Evolutionary conservation across 106 monocot species (phyloP).

Genomic region (Xerophyta viscosa): DNA sequence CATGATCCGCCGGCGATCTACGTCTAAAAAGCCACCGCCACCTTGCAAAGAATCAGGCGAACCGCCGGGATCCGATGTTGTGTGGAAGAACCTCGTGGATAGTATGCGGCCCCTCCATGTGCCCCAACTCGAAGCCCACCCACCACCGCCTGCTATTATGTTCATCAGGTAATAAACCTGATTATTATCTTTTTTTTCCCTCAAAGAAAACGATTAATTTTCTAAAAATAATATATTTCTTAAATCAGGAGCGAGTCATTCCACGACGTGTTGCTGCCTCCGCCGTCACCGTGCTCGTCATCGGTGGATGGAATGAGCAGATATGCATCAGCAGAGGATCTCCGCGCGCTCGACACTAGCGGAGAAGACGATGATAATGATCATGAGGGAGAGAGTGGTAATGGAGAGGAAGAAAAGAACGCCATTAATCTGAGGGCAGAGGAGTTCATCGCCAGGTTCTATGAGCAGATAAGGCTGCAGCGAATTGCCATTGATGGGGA

Average conservation of each 20-base stretch:
- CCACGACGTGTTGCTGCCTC: slow-evolving; percentile 10
- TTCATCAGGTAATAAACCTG: no score
- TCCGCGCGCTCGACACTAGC: slow-evolving; percentile 12
- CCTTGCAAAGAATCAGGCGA: background rate
- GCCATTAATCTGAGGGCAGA: slow-evolving; percentile 33
- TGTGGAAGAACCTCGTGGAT: slow-evolving; percentile 5
- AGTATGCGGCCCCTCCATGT: slow-evolving; percentile 15
- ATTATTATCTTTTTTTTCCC: no score
- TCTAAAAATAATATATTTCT: no score
- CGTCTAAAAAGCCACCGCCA: slow-evolving; percentile 1
- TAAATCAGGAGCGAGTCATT: slow-evolving; percentile 2
- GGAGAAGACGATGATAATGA: background rate
- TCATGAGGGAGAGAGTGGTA: no score
- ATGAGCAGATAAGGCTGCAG: slow-evolving; percentile 41
- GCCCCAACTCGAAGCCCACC: background rate
- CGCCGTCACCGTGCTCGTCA: slow-evolving; percentile 13
- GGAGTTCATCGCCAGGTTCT: slow-evolving; percentile 46
- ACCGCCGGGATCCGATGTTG: background rate
- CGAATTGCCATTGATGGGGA: no score
- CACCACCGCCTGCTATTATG: background rate
- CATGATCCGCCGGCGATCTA: background rate
- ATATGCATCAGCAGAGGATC: slow-evolving; percentile 23
- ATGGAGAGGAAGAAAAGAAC: slow-evolving; percentile 8
- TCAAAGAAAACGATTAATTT: no score
- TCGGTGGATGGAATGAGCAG: slow-evolving; percentile 8